Percentiles rank a stretch among this genome's conserved stretches.
Evolutionary conservation across 1,284 basidiomycete genomes (phyloP).

Genomic region (Jaminaea rosea): DNA sequence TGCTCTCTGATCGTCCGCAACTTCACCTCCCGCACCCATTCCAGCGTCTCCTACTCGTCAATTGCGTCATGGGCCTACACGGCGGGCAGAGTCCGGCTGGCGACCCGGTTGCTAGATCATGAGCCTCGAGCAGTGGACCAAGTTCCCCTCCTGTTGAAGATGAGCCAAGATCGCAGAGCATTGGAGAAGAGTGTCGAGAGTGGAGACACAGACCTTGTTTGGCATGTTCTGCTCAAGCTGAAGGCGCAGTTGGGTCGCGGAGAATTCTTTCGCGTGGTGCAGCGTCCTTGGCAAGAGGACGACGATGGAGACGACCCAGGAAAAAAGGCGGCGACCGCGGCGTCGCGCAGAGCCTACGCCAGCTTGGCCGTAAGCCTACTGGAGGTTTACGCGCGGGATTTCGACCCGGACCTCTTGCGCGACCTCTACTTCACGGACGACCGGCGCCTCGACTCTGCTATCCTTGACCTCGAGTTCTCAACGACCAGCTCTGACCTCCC

Average conservation of each 20-base stretch:
- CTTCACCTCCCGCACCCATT: conserved; percentile 57
- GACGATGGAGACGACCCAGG: not conserved
- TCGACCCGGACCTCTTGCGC: conserved; percentile 74
- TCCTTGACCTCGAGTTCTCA: conserved; percentile 67
- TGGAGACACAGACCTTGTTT: conserved; percentile 77
- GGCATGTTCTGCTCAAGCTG: conserved; percentile 22
- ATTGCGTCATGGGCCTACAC: conserved; percentile 92
- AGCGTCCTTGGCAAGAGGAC: conserved; percentile 51
- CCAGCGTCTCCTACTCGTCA: conserved; percentile 75
- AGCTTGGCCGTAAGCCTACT: conserved; percentile 34
- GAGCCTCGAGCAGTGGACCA: conserved; percentile 83
- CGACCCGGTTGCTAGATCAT: conserved; percentile 89
- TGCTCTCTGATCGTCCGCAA: conserved; percentile 77
- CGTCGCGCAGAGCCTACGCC: conserved; percentile 13
- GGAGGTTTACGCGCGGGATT: conserved; percentile 36
- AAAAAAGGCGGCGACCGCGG: conserved; percentile 2
- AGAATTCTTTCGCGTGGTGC: conserved; percentile 86
- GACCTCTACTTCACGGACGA: conserved; percentile 99
- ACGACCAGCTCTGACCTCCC: not conserved
- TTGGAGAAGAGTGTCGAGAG: conserved; percentile 83
- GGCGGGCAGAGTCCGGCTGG: conserved; percentile 70
- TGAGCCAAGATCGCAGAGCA: conserved; percentile 88
- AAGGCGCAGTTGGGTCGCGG: conserved; percentile 75
- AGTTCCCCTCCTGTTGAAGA: conserved; percentile 78
- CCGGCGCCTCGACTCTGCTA: conserved; percentile 78